phyloP scores from a whole-genome alignment of 2,329 filamentous ascomycete species.

The Cladosporium colombiae region DNA sequence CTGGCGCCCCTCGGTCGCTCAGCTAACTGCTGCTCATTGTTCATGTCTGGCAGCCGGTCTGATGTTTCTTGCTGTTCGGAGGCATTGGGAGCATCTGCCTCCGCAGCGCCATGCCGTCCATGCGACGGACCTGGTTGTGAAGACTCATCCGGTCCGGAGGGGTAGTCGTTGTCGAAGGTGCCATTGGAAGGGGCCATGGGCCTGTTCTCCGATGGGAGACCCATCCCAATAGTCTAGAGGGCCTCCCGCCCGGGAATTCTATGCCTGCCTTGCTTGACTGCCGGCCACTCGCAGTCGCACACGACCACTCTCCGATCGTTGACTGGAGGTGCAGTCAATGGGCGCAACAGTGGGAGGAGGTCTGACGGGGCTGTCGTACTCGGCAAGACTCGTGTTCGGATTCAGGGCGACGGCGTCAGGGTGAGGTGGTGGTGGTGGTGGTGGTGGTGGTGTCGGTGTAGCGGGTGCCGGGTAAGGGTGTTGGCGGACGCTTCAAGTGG shows the following conservation, averaged over 20 bases:
- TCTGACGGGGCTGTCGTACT: background rate
- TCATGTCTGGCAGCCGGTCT: background rate
- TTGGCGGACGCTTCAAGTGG: constrained; percentile 12
- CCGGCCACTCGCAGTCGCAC: background rate
- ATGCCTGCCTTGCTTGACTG: constrained; percentile 8
- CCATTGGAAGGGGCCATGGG: constrained; percentile 30
- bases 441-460: constrained; percentile 9
- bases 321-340: background rate
- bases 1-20: constrained; percentile 8
- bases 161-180: constrained; percentile 26
- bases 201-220: constrained; percentile 33
- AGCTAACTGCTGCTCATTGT: constrained; percentile 16
- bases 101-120: background rate
- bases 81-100: background rate
- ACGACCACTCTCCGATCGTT: background rate
- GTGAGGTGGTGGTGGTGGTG: background rate
- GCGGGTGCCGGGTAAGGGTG: background rate
- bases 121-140: background rate
- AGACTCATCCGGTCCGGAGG: background rate
- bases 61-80: constrained; percentile 1
- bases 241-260: constrained; percentile 16
- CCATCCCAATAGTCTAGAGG: constrained; percentile 31
- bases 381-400: background rate
- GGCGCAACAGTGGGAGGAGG: background rate
- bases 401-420: background rate